Base-by-base conservation (phyloP, 164 flowering plant genomes). In the Aristolochia fimbriata region DNA sequence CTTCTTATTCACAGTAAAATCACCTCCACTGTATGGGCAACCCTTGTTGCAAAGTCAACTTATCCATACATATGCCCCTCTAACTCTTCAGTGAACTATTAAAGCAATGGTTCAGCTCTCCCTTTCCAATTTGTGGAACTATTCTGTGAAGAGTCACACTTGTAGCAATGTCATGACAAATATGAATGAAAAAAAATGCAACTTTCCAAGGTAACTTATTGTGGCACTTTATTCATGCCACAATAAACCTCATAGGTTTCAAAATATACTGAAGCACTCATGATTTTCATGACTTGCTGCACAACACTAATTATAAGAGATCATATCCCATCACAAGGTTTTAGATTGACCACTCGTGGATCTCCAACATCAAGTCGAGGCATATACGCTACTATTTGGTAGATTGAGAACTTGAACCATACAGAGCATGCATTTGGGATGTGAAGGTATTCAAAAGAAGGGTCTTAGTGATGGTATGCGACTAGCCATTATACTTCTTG, bases 341-440 rank as follows among this genome's bases (percentile, higher is more conserved):
- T 79, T 17, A 89, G 74, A 1, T 91, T 89, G 0, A 89, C 93
- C 4, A 83, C 61, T 11, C 93, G 70, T 0, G 96, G 93, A 0
- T 87, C 60, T 2, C 96, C 91, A 66, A 86, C 93, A 0, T 93
- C 96, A 1, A 91, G 96, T 1, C 96, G 81, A 27, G 91, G 96
- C 91, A 89, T 89, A 76, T 89, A 89, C 45, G 94, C 85, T 16
- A 89, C 86, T 60, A 76, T 69, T 87, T 23, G 22, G 46, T 23
- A 11, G 51, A n/a, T 12, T 13, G 41, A 20, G n/a, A 15, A 4
- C 21, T 19, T 55, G 30, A 14, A 37, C 43, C 43, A 15, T 16
- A 25, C 15, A 22, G 41, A 23, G 45, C 53, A 10, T 16, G 10
- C 43, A 45, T 16, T 21, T 30, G 51, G 47, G 62, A 47, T 6